These are phyloP conservation scores for Otatea glauca DNA, from an alignment of 176 grass and related monocot species.

Conservation along the genomic window DNA sequence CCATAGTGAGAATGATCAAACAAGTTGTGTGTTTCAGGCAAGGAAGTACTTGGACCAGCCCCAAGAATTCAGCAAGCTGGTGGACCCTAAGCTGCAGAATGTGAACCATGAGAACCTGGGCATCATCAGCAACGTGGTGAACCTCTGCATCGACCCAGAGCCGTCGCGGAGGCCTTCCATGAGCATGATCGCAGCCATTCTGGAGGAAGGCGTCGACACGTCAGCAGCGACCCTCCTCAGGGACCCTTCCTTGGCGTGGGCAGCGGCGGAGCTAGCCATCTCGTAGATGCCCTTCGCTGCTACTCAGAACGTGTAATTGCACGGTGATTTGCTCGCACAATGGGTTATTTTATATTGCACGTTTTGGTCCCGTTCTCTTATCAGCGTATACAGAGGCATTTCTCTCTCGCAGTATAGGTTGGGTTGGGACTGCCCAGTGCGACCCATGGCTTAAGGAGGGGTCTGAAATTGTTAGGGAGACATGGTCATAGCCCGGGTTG, in stretches of 20 bases:
- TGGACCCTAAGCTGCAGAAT: slow-evolving; percentile 49
- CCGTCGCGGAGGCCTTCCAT: slow-evolving; percentile 81
- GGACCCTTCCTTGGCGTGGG: slow-evolving; percentile 82
- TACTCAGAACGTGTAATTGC: neutral
- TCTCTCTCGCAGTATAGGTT: neutral
- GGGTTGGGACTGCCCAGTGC: too few species aligned
- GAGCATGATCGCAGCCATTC: slow-evolving; percentile 73
- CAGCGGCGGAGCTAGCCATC: slow-evolving; percentile 76
- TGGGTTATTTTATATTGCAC: neutral
- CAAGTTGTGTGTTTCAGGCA: slow-evolving; percentile 49
- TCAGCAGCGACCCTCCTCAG: slow-evolving; percentile 58
- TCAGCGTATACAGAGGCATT: neutral
- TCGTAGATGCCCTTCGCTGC: slow-evolving; percentile 40
- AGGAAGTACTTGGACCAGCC: slow-evolving; percentile 68
- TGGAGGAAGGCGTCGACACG: slow-evolving; percentile 79
- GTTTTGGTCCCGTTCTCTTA: neutral
- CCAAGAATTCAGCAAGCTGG: slow-evolving; percentile 59
- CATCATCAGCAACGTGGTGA: slow-evolving; percentile 80
- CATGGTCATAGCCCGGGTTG: too few species aligned
- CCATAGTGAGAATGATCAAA: neutral
- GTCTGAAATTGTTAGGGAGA: too few species aligned
- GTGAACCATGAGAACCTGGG: slow-evolving; percentile 65
- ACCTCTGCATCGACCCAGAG: slow-evolving; percentile 81
- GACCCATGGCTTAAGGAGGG: too few species aligned
- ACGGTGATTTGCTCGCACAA: neutral